Conservation (phyloP, 2,329 filamentous ascomycete species). For the Neophaeococcomyces mojaviensis region DNA sequence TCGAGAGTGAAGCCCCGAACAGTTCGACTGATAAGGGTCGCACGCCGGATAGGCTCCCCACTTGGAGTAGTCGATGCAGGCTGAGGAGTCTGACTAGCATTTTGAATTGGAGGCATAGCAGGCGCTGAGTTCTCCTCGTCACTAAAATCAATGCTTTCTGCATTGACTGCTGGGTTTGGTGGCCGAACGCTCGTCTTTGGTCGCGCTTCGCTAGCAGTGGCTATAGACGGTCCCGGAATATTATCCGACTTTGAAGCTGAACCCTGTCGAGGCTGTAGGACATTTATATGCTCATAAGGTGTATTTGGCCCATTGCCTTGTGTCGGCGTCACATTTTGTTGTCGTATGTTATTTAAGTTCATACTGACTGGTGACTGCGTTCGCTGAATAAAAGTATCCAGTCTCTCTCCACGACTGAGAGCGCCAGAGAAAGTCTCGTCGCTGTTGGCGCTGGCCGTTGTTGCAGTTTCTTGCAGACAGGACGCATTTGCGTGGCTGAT, state of each 20-base stretch:
- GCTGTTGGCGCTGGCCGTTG: background rate
- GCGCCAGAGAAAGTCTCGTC: conserved; percentile 4
- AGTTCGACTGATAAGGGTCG: conserved; percentile 1
- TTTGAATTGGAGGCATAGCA: background rate
- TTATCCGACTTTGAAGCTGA: too few relatives aligned
- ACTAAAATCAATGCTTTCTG: conserved; percentile 1
- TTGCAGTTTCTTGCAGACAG: background rate
- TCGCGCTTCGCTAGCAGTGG: background rate
- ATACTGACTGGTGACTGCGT: background rate
- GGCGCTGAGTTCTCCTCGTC: conserved; percentile 5
- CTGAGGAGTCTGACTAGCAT: background rate
- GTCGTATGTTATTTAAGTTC: background rate
- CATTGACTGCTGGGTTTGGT: background rate
- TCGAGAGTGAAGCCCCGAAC: conserved; percentile 5
- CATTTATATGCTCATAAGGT: background rate
- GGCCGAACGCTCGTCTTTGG: background rate
- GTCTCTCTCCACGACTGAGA: conserved; percentile 1
- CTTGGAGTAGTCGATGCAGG: background rate
- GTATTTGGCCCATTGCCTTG: background rate
- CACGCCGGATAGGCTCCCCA: background rate
- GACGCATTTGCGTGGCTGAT: too few relatives aligned
- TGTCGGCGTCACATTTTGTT: background rate
- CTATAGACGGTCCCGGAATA: background rate
- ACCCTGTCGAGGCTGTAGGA: background rate
- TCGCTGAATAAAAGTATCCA: conserved; percentile 1